Percentiles rank a stretch among this genome's conserved stretches.
Evolutionary conservation across 1,284 basidiomycete species (phyloP).

Genomic region (Clitocybe nebularis): DNA sequence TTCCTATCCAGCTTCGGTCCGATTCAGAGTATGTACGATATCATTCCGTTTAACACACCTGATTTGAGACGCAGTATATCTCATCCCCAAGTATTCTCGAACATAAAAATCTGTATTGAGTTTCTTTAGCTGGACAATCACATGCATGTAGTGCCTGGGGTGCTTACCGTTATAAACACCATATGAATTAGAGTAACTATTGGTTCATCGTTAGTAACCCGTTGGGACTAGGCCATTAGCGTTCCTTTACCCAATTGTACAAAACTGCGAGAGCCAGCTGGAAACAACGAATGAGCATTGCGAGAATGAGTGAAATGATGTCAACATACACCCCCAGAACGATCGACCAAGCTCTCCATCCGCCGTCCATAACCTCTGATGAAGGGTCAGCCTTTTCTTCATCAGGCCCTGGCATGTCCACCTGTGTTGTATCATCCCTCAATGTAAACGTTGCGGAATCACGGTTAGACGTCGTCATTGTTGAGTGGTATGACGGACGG

Average conservation of each 20-base stretch:
- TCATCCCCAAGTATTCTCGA: constrained; percentile 31
- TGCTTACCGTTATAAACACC: constrained; percentile 35
- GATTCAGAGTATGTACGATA: not conserved
- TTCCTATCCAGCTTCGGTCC: constrained; percentile 33
- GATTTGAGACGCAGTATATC: constrained; percentile 35
- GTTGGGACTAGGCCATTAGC: not conserved
- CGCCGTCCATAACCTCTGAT: constrained; percentile 28
- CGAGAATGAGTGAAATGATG: not conserved
- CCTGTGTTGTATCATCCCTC: too few relatives aligned
- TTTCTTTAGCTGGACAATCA: not conserved
- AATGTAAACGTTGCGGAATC: too few relatives aligned
- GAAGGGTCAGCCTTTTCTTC: not conserved
- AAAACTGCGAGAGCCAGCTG: constrained; percentile 33
- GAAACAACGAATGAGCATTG: not conserved
- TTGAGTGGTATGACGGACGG: too few relatives aligned
- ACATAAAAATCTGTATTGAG: constrained; percentile 32
- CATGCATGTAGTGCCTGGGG: not conserved
- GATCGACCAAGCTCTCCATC: constrained; percentile 32
- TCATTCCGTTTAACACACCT: constrained; percentile 20
- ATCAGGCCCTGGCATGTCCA: too few relatives aligned
- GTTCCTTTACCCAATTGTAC: constrained; percentile 30
- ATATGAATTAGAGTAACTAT: constrained; percentile 34
- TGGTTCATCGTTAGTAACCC: not conserved
- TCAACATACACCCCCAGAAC: constrained; percentile 32
- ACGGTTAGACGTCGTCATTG: too few relatives aligned